Evolutionary conservation across 192 early-diverging fungal genomes (phyloP).

Genomic region (Thamnidium elegans): DNA sequence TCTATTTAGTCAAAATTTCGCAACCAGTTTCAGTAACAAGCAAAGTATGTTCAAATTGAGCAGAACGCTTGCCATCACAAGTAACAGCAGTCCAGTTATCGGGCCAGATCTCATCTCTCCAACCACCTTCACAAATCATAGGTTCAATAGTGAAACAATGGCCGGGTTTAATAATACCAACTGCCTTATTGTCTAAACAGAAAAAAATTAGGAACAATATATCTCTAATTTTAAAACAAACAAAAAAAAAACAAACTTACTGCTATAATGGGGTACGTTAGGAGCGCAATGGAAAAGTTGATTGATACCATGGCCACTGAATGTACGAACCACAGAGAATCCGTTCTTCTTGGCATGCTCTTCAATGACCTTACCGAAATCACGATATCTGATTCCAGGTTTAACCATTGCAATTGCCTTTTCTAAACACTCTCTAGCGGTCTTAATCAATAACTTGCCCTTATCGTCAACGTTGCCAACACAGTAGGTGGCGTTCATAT

Average conservation of each 20-base stretch:
- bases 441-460: slow-evolving; percentile 71
- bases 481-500: slow-evolving; percentile 89
- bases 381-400: slow-evolving; percentile 87
- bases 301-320: slow-evolving; percentile 90
- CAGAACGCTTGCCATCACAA: slow-evolving; percentile 88
- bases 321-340: slow-evolving; percentile 88
- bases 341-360: slow-evolving; percentile 77
- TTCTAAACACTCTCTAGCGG: slow-evolving; percentile 82
- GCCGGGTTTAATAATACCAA: slow-evolving; percentile 92
- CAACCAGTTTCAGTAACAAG: slow-evolving; percentile 89
- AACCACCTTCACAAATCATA: slow-evolving; percentile 90
- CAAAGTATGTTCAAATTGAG: slow-evolving; percentile 96
- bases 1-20: slow-evolving; percentile 68
- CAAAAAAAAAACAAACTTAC: slow-evolving; percentile 37
- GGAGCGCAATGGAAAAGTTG: slow-evolving; percentile 89
- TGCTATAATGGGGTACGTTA: slow-evolving; percentile 89
- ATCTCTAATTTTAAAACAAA: no score
- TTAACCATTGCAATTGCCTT: slow-evolving; percentile 91
- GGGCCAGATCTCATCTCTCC: slow-evolving; percentile 66
- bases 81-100: slow-evolving; percentile 92
- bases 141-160: slow-evolving; percentile 98
- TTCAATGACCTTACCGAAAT: slow-evolving; percentile 88
- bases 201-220: neutral
- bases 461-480: slow-evolving; percentile 85
- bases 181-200: slow-evolving; percentile 77